Evolutionary conservation across 108 stramenopile species (phyloP).

Genomic region (Skeletonema potamos): DNA sequence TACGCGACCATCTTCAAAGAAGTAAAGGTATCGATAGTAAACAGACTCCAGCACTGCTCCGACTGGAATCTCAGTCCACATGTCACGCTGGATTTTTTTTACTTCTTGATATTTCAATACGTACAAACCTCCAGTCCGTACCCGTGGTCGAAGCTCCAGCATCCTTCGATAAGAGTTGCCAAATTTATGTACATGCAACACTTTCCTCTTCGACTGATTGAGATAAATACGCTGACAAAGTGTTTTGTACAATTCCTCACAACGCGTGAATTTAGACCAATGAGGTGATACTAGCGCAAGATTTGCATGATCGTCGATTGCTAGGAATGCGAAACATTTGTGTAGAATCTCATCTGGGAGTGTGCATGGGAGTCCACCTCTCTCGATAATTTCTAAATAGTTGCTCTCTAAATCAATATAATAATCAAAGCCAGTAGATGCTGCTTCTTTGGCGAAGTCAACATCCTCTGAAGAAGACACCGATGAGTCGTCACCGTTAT

Average conservation of each 20-base stretch:
- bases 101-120: constrained; percentile 65
- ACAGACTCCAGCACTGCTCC: constrained; percentile 78
- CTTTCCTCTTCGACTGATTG: constrained; percentile 68
- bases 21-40: constrained; percentile 78
- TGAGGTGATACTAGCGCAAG: constrained; percentile 71
- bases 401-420: constrained; percentile 30
- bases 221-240: constrained; percentile 78
- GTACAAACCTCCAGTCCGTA: constrained; percentile 73
- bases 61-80: constrained; percentile 85
- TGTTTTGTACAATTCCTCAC: constrained; percentile 66
- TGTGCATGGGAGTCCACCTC: constrained; percentile 59
- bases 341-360: constrained; percentile 80
- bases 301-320: constrained; percentile 64
- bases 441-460: constrained; percentile 4
- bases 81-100: constrained; percentile 70
- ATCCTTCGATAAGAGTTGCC: constrained; percentile 70
- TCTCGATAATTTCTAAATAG: constrained; percentile 49
- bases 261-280: constrained; percentile 76
- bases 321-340: constrained; percentile 61
- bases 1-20: constrained; percentile 83
- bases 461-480: constrained; percentile 22
- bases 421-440: background rate
- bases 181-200: constrained; percentile 64
- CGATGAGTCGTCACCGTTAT: constrained; percentile 56
- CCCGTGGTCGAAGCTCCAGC: constrained; percentile 73